These are phyloP conservation scores for Lippia alba DNA, from an alignment of 305 asterid genomes.

Conservation along the genomic window DNA sequence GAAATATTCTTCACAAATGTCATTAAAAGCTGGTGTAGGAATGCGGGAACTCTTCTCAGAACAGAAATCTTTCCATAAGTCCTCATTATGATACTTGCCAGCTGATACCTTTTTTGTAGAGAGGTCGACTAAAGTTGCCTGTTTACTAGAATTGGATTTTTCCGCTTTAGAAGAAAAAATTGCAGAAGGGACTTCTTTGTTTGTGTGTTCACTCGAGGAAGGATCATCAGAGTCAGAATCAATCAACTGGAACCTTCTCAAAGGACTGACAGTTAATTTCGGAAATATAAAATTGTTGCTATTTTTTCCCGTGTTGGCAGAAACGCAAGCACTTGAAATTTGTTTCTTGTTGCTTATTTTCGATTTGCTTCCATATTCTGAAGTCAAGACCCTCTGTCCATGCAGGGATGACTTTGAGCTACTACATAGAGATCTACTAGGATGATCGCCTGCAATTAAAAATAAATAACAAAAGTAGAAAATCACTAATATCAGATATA, in stretches of 20 bases:
- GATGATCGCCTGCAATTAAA: conserved; percentile 44
- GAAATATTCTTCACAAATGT: conserved; percentile 76
- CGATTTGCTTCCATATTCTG: conserved; percentile 49
- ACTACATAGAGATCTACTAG: conserved; percentile 57
- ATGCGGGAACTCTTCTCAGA: conserved; percentile 51
- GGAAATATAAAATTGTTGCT: conserved; percentile 49
- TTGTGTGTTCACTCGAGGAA: conserved; percentile 38
- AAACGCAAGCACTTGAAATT: conserved; percentile 47
- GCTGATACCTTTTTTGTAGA: conserved; percentile 40
- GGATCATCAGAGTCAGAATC: conserved; percentile 89
- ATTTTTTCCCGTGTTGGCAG: conserved; percentile 38
- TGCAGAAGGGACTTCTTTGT: conserved; percentile 25
- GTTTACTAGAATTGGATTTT: conserved; percentile 34
- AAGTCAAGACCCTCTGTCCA: conserved; percentile 47
- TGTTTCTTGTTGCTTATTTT: conserved; percentile 48
- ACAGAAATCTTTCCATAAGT: conserved; percentile 72
- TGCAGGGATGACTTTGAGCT: conserved; percentile 73
- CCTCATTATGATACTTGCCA: conserved; percentile 43
- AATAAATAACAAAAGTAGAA: conserved; percentile 11
- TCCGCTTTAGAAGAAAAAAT: conserved; percentile 39
- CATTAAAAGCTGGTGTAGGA: conserved; percentile 88
- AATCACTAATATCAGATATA: conserved; percentile 9
- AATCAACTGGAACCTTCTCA: conserved; percentile 84
- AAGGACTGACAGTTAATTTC: conserved; percentile 65
- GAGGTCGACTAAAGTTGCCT: conserved; percentile 32